Percentiles rank a stretch among this genome's conserved stretches.
phyloP scores from a whole-genome alignment of 2,329 filamentous ascomycete genomes.

The Aspergillus bombycis region DNA sequence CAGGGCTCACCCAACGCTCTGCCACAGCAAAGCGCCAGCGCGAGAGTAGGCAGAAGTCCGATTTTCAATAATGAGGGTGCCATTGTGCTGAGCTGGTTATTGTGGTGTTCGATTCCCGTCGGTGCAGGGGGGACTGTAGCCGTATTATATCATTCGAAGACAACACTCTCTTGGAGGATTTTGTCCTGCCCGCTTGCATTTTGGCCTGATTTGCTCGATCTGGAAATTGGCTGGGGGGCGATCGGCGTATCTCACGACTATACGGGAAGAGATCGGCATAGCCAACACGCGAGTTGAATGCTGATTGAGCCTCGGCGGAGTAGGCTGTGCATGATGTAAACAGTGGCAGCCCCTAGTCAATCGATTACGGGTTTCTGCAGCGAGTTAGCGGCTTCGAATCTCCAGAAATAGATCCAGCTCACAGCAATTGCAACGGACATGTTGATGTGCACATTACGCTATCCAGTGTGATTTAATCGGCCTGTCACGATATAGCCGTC shows the following conservation, averaged over 20 bases:
- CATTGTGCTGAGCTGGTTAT: background rate
- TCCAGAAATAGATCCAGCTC: background rate
- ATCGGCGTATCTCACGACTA: background rate
- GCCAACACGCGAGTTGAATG: background rate
- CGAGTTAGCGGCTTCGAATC: background rate
- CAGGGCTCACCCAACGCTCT: slow-evolving; percentile 19
- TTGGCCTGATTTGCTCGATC: background rate
- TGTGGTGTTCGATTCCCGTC: background rate
- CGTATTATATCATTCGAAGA: background rate
- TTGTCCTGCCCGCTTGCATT: background rate
- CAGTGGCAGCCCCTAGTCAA: background rate
- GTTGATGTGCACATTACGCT: background rate
- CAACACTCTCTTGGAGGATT: background rate
- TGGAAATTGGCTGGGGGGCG: background rate
- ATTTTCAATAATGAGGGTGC: background rate
- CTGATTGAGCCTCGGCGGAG: background rate
- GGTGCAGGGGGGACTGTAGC: background rate
- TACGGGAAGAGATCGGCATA: background rate
- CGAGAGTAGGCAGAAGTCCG: background rate
- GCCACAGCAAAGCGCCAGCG: background rate
- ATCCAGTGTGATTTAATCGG: too few species aligned
- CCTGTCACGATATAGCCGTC: too few species aligned
- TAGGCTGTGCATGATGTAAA: slow-evolving; percentile 1
- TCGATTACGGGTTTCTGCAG: background rate
- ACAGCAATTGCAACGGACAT: background rate